phyloP scores from a whole-genome alignment of 805 yeast species.

The Jamesozyma lodderae region DNA sequence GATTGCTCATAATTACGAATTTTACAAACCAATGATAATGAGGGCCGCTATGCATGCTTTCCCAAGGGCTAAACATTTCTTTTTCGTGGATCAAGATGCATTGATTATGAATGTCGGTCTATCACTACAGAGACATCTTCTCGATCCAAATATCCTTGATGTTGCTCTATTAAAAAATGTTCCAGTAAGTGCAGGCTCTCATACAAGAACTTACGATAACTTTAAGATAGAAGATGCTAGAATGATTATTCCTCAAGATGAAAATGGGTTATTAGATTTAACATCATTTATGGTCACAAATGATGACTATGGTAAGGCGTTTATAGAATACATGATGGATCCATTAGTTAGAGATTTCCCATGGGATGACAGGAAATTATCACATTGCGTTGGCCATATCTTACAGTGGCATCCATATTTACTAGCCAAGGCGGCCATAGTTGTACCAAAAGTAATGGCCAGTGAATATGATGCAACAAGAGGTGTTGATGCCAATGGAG shows the following conservation, averaged over 20 bases:
- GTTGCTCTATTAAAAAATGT: slow-evolving; percentile 58
- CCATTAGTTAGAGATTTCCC: slow-evolving; percentile 57
- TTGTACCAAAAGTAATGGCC: slow-evolving; percentile 54
- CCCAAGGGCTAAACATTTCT: slow-evolving; percentile 83
- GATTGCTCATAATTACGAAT: slow-evolving; percentile 23
- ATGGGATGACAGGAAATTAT: slow-evolving; percentile 31
- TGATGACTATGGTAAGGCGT: slow-evolving; percentile 51
- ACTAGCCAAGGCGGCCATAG: slow-evolving; percentile 61
- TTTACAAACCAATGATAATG: slow-evolving; percentile 30
- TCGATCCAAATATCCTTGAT: slow-evolving; percentile 52
- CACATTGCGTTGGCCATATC: slow-evolving; percentile 66
- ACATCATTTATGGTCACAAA: slow-evolving; percentile 66
- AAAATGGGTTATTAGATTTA: slow-evolving; percentile 49
- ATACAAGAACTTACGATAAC: slow-evolving; percentile 49
- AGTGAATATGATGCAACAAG: slow-evolving; percentile 34
- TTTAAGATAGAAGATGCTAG: slow-evolving; percentile 45
- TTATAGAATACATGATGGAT: slow-evolving; percentile 76
- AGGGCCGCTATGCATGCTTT: slow-evolving; percentile 91
- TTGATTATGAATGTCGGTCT: slow-evolving; percentile 63
- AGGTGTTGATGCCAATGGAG: slow-evolving; percentile 27
- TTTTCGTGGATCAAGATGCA: slow-evolving; percentile 78
- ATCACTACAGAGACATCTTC: slow-evolving; percentile 49
- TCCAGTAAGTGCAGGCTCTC: slow-evolving; percentile 43
- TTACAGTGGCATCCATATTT: slow-evolving; percentile 91
- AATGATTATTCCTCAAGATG: slow-evolving; percentile 61